A percentile compares a stretch with the other conserved stretches of the same genome.
Conservation (phyloP, 305 asterid genomes). For the Ilex paraguariensis region DNA sequence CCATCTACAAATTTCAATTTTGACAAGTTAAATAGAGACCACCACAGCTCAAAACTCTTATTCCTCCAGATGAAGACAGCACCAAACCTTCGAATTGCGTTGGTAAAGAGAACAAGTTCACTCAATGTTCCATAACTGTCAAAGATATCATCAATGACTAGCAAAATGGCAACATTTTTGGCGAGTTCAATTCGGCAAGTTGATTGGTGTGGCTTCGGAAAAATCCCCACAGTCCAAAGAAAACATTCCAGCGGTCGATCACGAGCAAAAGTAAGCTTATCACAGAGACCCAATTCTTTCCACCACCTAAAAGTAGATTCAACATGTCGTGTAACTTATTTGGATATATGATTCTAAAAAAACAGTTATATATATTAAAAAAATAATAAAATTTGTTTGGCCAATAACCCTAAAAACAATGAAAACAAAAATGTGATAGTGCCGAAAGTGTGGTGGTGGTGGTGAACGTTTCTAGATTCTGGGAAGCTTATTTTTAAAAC, state of each 20-base stretch:
- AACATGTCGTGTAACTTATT: too few relatives aligned
- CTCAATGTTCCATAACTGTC: constrained; percentile 22
- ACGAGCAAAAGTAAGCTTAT: constrained; percentile 32
- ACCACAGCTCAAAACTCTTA: neutral
- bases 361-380: too few relatives aligned
- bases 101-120: neutral
- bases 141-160: constrained; percentile 37
- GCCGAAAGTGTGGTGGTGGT: too few relatives aligned
- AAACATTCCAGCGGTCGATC: constrained; percentile 34
- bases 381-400: too few relatives aligned
- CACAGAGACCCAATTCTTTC: constrained; percentile 33
- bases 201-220: constrained; percentile 30
- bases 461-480: too few relatives aligned
- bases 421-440: too few relatives aligned
- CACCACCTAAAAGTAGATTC: constrained; percentile 28
- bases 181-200: constrained; percentile 27
- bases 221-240: constrained; percentile 34
- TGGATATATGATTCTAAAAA: too few relatives aligned
- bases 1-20: neutral
- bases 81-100: neutral
- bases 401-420: too few relatives aligned
- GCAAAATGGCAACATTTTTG: constrained; percentile 32
- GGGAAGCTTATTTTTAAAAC: too few relatives aligned
- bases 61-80: too few relatives aligned
- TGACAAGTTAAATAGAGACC: neutral